Conservation (phyloP, 306 rosid species). For the Parietaria judaica region DNA sequence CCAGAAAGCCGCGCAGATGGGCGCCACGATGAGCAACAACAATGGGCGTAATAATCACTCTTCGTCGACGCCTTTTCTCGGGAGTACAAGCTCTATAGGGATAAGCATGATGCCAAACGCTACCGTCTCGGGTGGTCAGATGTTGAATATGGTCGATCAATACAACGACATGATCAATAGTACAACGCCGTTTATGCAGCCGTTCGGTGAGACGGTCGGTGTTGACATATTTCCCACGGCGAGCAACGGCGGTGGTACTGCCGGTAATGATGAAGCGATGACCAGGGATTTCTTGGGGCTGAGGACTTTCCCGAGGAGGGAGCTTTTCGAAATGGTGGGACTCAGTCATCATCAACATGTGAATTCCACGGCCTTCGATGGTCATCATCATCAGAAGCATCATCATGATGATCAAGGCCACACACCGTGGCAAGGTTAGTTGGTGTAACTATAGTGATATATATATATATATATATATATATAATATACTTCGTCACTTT, state of each 20-base stretch:
- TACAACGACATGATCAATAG: background rate
- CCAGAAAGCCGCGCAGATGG: constrained; percentile 58
- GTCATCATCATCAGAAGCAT: constrained; percentile 23
- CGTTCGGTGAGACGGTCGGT: constrained; percentile 3
- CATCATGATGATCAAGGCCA: constrained; percentile 30
- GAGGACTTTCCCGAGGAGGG: constrained; percentile 33
- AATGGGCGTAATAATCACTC: background rate
- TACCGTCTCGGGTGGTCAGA: background rate
- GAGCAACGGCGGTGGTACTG: background rate
- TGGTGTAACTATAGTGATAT: background rate
- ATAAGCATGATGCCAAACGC: background rate
- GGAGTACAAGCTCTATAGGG: background rate
- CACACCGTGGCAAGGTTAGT: constrained; percentile 42
- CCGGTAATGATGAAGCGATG: constrained; percentile 28
- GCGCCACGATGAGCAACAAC: constrained; percentile 34
- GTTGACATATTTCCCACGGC: background rate
- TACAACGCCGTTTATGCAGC: too few species aligned
- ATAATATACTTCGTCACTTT: background rate
- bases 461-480: too few species aligned
- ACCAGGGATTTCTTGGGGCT: constrained; percentile 74
- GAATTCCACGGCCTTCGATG: constrained; percentile 28
- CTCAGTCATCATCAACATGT: constrained; percentile 26
- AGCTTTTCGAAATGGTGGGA: constrained; percentile 36
- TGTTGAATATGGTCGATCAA: background rate
- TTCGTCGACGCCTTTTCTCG: constrained; percentile 18